Evolutionary conservation across 768 basidiomycete genomes (phyloP).

Genomic region (Amylocystis lapponica): DNA sequence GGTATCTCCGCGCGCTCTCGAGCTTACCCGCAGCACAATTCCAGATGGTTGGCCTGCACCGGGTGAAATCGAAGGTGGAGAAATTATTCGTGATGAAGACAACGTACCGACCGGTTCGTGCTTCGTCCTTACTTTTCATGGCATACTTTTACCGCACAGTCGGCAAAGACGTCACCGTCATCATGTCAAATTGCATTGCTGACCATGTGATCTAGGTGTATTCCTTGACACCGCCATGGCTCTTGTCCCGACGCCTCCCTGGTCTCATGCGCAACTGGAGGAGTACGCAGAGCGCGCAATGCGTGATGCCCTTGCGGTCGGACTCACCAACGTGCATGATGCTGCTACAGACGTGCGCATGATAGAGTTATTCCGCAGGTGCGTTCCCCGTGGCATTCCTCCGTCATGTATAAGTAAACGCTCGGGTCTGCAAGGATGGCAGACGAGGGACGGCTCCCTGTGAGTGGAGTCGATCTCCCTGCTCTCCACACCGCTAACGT

Average conservation of each 20-base stretch:
- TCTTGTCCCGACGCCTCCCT: constrained; percentile 62
- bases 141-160: too few species aligned
- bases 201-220: constrained; percentile 38
- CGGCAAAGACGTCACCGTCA: background rate
- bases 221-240: constrained; percentile 87
- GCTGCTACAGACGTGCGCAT: constrained; percentile 48
- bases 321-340: constrained; percentile 86
- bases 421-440: constrained; percentile 47
- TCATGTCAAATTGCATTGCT: background rate
- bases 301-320: constrained; percentile 65
- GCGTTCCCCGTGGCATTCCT: constrained; percentile 15
- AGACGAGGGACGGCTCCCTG: constrained; percentile 61
- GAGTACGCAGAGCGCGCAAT: constrained; percentile 63
- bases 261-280: constrained; percentile 49
- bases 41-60: constrained; percentile 31
- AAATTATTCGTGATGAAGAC: constrained; percentile 54
- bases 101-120: constrained; percentile 65
- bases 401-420: constrained; percentile 2
- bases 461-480: constrained; percentile 27
- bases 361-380: constrained; percentile 66
- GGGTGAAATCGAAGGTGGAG: constrained; percentile 43
- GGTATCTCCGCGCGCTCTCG: constrained; percentile 74
- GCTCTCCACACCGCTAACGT: background rate
- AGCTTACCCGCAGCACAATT: constrained; percentile 48
- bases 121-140: too few species aligned